Evolutionary conservation across 352 stramenopile genomes (phyloP), one percentile per base, ranked within the genome.

Genomic region (Globisporangium camurandrum): DNA sequence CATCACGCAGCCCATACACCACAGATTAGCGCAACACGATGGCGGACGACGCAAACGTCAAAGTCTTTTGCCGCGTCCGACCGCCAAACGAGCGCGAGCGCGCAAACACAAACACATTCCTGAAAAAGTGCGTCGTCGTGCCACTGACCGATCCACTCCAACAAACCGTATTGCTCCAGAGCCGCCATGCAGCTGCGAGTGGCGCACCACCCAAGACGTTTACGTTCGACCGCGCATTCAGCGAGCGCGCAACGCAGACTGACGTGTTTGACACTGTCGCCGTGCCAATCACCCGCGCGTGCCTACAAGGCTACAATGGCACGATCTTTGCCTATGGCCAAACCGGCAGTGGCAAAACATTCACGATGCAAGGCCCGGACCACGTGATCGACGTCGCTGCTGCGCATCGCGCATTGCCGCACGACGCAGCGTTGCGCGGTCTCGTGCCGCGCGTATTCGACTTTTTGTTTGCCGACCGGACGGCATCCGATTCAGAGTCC

Each of bases 181-280:
- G 64, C 34, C 82, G 84, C 30, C 62, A 77, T 43, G 3, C 36
- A 23, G 20, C 46, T 8, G 27, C 47, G 46, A n/a, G n/a, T n/a
- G n/a, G n/a, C n/a, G n/a, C n/a, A n/a, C n/a, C 51, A 17, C 47
- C 80, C 4, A 74, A 79, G 34, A 75, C 64, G n/a, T 96, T 96
- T 53, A 95, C 84, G 3, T 97, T 97, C 54, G 91, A 98, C 61
- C 71, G 73, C 39, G 86, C 97, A 4, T 97, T 97, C 65, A 68
- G 81, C 46, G 88, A 96, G 22, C 67, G 83, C 26, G 74, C 93
- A 33, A 84, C 62, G 17, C 95, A 99, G 71, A 75, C 84, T 50
- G 77, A 97, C 40, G 80, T 98, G 20, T 98, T 97, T 56, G 64
- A 95, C 22, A 57, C 74, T 9, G 83, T 95, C 5, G 91, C 84